Conservation (phyloP, 768 basidiomycete genomes). For the Collybiopsis luxurians region DNA sequence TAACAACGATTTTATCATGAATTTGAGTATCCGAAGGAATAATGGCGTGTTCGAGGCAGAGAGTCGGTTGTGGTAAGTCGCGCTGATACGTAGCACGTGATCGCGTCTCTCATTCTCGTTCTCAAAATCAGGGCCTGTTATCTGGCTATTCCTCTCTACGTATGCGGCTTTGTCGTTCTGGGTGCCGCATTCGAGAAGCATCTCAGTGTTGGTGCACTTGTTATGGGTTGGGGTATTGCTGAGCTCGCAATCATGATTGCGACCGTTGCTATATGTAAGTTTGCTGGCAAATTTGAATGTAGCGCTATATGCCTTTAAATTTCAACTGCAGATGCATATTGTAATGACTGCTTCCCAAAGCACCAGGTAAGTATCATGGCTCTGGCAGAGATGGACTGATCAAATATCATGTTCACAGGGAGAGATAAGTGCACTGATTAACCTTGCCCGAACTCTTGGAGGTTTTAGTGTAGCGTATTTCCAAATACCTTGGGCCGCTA, state of each 20-base stretch:
- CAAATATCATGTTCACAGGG: conserved; percentile 27
- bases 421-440: conserved; percentile 56
- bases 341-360: conserved; percentile 39
- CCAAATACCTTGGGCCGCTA: conserved; percentile 60
- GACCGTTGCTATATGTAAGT: conserved; percentile 37
- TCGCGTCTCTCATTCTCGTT: not conserved
- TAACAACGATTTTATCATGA: conserved; percentile 49
- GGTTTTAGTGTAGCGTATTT: conserved; percentile 59
- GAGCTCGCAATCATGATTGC: conserved; percentile 28
- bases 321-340: conserved; percentile 22
- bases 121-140: conserved; percentile 29
- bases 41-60: conserved; percentile 55
- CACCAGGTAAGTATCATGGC: conserved; percentile 1
- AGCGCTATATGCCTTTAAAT: not conserved
- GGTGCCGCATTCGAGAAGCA: conserved; percentile 33
- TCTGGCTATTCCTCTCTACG: conserved; percentile 34
- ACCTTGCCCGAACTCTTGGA: conserved; percentile 49
- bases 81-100: no score
- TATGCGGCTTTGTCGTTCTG: conserved; percentile 40
- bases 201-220: conserved; percentile 21
- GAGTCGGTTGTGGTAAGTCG: conserved; percentile 37
- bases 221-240: conserved; percentile 45
- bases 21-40: conserved; percentile 39
- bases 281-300: not conserved
- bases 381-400: no score